phyloP scores from a whole-genome alignment of 805 yeast species.

The Debaryomyces tyrocola region DNA sequence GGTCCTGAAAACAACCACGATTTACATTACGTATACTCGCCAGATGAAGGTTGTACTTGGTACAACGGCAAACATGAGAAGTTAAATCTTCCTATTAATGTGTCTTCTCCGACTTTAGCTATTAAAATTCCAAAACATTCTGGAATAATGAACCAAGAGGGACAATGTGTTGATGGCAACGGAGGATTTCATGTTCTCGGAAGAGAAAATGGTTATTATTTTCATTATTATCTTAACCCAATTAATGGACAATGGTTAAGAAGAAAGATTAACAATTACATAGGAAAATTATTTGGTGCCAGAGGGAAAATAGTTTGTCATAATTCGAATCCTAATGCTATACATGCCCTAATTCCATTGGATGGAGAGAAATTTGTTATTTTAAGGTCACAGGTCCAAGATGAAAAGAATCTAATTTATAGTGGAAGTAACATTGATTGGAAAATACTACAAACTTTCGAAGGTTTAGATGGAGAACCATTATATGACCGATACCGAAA shows the following conservation, averaged over 20 bases:
- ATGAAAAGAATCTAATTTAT: no score
- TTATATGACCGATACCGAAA: slow-evolving; percentile 2
- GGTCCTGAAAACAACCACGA: slow-evolving; percentile 21
- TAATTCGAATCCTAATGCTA: neutral
- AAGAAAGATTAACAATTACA: slow-evolving; percentile 1
- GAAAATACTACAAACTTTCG: neutral
- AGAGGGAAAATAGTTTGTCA: slow-evolving; percentile 3
- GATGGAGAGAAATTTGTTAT: slow-evolving; percentile 1
- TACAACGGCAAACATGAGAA: slow-evolving; percentile 5
- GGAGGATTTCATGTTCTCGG: slow-evolving; percentile 15
- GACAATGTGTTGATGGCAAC: slow-evolving; percentile 11
- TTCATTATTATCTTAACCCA: slow-evolving; percentile 9
- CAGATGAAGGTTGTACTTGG: slow-evolving; percentile 18
- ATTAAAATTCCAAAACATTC: slow-evolving; percentile 9
- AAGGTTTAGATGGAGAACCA: slow-evolving; percentile 4
- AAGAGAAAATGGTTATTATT: slow-evolving; percentile 11
- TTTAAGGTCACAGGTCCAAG: no score
- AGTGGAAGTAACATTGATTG: neutral
- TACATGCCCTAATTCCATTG: slow-evolving; percentile 3
- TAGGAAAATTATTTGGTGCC: slow-evolving; percentile 4
- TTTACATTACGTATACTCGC: slow-evolving; percentile 14
- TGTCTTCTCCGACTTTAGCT: neutral
- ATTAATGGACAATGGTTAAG: neutral
- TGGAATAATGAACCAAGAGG: slow-evolving; percentile 20
- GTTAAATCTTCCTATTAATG: slow-evolving; percentile 9